Evolutionary conservation across 768 basidiomycete genomes (phyloP).

Genomic region (Suillus variegatus): DNA sequence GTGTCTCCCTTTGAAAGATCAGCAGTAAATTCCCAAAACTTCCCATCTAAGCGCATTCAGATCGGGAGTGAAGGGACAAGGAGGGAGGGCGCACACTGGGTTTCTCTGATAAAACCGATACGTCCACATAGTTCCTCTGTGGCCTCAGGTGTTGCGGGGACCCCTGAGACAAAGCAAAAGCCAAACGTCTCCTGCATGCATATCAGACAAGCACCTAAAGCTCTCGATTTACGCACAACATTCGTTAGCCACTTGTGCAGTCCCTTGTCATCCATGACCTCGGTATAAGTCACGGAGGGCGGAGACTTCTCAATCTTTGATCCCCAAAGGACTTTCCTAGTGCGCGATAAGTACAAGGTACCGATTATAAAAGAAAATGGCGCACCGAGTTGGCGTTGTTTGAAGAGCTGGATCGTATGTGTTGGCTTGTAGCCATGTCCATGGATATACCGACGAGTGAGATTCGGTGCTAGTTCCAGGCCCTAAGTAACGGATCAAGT

Average conservation of each 20-base stretch:
- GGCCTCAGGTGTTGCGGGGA: constrained; percentile 78
- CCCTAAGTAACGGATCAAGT: constrained; percentile 18
- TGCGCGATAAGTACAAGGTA: not conserved
- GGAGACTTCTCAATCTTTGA: constrained; percentile 71
- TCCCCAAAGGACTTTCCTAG: constrained; percentile 78
- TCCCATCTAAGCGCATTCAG: constrained; percentile 72
- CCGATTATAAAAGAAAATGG: constrained; percentile 1
- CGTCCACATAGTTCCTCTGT: constrained; percentile 77
- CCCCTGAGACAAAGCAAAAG: constrained; percentile 83
- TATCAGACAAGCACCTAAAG: constrained; percentile 5
- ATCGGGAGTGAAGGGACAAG: constrained; percentile 6
- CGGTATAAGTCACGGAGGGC: constrained; percentile 71
- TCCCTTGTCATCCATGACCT: constrained; percentile 70
- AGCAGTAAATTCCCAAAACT: constrained; percentile 97
- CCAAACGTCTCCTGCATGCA: constrained; percentile 76
- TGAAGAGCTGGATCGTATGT: constrained; percentile 75
- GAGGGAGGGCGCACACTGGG: constrained; percentile 52
- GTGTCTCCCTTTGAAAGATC: constrained; percentile 90
- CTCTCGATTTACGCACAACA: constrained; percentile 52
- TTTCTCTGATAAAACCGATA: constrained; percentile 89
- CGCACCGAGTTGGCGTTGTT: constrained; percentile 44
- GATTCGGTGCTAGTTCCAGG: constrained; percentile 35
- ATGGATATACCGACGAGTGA: constrained; percentile 86
- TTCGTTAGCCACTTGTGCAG: constrained; percentile 81
- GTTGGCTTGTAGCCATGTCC: constrained; percentile 77